A percentile compares a stretch with the other conserved stretches of the same genome.
phyloP scores from a whole-genome alignment of 1,139 yeast genomes.

The Meyerozyma guilliermondii region DNA sequence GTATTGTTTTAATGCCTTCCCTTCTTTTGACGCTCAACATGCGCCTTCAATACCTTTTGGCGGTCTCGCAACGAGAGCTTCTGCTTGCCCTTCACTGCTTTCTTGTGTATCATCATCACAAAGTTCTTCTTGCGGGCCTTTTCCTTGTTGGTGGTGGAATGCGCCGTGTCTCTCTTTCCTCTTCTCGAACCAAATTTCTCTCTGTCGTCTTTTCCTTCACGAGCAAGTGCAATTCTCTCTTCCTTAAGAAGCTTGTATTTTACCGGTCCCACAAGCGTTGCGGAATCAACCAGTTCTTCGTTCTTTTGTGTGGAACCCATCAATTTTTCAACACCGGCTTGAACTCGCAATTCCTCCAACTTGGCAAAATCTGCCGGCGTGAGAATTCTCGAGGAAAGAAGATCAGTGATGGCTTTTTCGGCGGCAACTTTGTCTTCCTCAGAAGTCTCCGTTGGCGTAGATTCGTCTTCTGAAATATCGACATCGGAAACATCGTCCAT shows the following conservation, averaged over 20 bases:
- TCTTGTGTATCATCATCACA: constrained; percentile 96
- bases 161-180: constrained; percentile 74
- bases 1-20: constrained; percentile 46
- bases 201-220: constrained; percentile 90
- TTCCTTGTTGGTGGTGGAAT: constrained; percentile 91
- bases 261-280: constrained; percentile 71
- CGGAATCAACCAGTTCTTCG: constrained; percentile 84
- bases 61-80: constrained; percentile 85
- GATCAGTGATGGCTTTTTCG: constrained; percentile 49
- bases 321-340: constrained; percentile 78
- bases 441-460: constrained; percentile 6
- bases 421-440: constrained; percentile 14
- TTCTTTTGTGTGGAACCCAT: constrained; percentile 57
- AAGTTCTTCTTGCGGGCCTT: constrained; percentile 98
- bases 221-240: constrained; percentile 81
- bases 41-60: constrained; percentile 81
- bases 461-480: constrained; percentile 7
- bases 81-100: constrained; percentile 89
- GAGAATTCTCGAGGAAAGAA: constrained; percentile 70
- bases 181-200: constrained; percentile 84
- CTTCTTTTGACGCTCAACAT: constrained; percentile 84
- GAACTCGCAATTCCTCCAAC: constrained; percentile 75
- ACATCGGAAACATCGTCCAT: constrained; percentile 38
- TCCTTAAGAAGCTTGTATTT: constrained; percentile 85
- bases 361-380: constrained; percentile 98